Evolutionary conservation across 2,329 filamentous ascomycete species (phyloP), one percentile per base, ranked within the genome.

Genomic region (Berkeleyomyces basicola): DNA sequence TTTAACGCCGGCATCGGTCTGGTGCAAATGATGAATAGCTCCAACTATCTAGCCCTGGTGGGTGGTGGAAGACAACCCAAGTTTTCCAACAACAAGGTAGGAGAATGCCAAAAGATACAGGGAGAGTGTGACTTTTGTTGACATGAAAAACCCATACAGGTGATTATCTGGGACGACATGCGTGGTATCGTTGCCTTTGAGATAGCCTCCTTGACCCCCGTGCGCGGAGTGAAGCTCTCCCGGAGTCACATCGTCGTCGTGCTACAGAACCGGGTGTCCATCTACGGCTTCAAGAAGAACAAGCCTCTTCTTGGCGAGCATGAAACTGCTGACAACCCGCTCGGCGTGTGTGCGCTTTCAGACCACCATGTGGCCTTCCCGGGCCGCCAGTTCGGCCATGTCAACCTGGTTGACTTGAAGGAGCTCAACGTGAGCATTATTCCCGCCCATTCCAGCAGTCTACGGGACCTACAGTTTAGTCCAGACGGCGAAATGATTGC

Each of bases 341-440:
- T 85, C 58, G 93, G 91, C 0, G 75, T 97, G 7, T 90, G 88
- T 69, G 88, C 86, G 70, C 76, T 97, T 23, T 86, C 87, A 1
- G 78, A 84, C 44, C 85, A 84, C 67, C 78, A 85, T 43, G 77
- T 96, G 5, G 88, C 86, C 0, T 93, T 97, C 66, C 92, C 92
- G 0, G 92, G 92, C n/a, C 82, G 90, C 61, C 91, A 87, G 0
- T 75, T 83, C 0, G 93, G 93, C 10, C 93, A 99, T 70, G 86
- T 97, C 37, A 91, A 96, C 71, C 76, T 97, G 1, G 86, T 96
- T 60, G 85, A 95, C 68, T 74, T 95, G 9, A 77, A 79, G 16
- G 89, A 84, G 0, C 84, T 85, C 59, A 92, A 88, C 68, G 89
- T 97, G 67, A 95, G 87, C 74, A 96, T 99, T 71, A 90, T 97